Base-by-base conservation (phyloP, 2,329 filamentous ascomycete species). In the Penicillium sp. region DNA sequence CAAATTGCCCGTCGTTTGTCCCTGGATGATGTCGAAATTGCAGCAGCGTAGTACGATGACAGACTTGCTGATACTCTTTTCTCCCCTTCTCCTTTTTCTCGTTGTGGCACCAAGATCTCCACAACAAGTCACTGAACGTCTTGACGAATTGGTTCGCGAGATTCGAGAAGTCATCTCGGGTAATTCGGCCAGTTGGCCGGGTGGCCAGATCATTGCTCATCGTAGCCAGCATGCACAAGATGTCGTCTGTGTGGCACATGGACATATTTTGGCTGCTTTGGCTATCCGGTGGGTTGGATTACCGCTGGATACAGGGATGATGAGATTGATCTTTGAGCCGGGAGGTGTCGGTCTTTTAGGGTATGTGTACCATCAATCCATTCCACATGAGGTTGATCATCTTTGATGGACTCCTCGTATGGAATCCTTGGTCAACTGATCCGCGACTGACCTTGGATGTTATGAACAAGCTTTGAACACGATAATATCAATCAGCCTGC, bases 241-340 rank as follows among this genome's bases (percentile, higher is more conserved):
- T 47, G 41, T 57, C 12, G 48, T 57, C 9, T 57, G 54, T 32
- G 39, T 57, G 6, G 54, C 45, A 3, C 48, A 54, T 40, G 52
- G 52, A 12, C 54, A 55, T 41, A 49, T 53, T 26, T 47, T 57
- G 11, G 46, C 54, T 39, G 48, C 52, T 5, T n/a, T 57, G 47
- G 52, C 54, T 33, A 45, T 55, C 42, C 43, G 54, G 24, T 57
- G 54, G 54, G 39, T 37, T 9, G 39, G 39, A 1, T 32, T 43
- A 37, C 45, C 54, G 26, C 39, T 57, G 39, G 27, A 36, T 9
- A 39, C 48, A 18, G 52, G 50, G 9, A 45, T 45, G 46, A 48
- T 51, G 39, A 24, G 54, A 44, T 26, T 57, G 38, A 47, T 46
- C 29, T 42, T 53, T 27, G 52, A 55, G 48, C 46, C 54, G 33